Percentiles rank a stretch among this genome's conserved stretches.
Conservation (phyloP, 495 filamentous ascomycete genomes). For the Glarea lozoyensis region DNA sequence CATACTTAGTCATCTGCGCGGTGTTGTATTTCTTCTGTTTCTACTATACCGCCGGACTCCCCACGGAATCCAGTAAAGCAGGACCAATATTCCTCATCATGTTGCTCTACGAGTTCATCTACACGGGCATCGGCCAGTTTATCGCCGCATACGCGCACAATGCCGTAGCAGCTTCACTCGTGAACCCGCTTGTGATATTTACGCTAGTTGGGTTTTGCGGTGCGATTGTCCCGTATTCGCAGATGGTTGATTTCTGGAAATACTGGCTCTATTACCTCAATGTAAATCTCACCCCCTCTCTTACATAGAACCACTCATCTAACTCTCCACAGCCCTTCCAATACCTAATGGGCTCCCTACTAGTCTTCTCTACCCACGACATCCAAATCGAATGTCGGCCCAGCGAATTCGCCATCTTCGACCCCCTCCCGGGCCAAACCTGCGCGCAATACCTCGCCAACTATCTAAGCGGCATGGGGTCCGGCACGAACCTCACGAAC, state of each 20-base stretch:
- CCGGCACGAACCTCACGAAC: conserved; percentile 49
- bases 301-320: too few relatives aligned
- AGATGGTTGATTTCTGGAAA: conserved; percentile 63
- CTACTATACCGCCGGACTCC: conserved; percentile 73
- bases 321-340: too few relatives aligned
- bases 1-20: conserved; percentile 51
- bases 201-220: conserved; percentile 69
- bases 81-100: conserved; percentile 76
- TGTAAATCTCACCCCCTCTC: too few relatives aligned
- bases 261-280: conserved; percentile 67
- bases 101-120: conserved; percentile 62
- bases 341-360: conserved; percentile 43
- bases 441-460: conserved; percentile 56
- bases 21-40: conserved; percentile 67
- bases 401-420: conserved; percentile 51
- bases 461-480: conserved; percentile 51
- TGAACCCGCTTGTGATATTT: conserved; percentile 71
- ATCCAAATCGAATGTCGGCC: conserved; percentile 46
- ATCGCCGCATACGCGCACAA: conserved; percentile 45
- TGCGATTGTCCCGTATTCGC: conserved; percentile 51
- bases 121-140: conserved; percentile 27
- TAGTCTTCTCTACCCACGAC: conserved; percentile 51
- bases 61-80: conserved; percentile 51
- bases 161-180: conserved; percentile 64
- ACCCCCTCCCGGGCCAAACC: conserved; percentile 40